Conservation (phyloP, 768 basidiomycete species). For the Mycena amicta region DNA sequence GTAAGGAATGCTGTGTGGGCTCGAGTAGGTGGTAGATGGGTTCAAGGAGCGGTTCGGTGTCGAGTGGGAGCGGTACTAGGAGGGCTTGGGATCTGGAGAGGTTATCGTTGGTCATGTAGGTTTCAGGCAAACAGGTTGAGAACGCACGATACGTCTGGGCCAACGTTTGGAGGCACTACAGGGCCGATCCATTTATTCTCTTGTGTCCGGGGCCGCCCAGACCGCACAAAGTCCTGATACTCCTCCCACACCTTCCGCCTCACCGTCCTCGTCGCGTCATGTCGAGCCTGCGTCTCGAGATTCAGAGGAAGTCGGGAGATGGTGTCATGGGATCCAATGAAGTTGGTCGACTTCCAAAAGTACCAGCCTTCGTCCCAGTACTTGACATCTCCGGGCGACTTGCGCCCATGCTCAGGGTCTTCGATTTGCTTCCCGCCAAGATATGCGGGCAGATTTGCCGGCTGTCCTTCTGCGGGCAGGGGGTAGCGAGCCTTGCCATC, state of each 20-base stretch:
- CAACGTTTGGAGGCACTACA: constrained; percentile 42
- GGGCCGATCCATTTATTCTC: constrained; percentile 42
- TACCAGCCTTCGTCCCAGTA: constrained; percentile 81
- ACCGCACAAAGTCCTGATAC: constrained; percentile 46
- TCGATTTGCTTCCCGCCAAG: constrained; percentile 44
- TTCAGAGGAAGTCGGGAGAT: constrained; percentile 60
- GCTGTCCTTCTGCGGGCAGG: constrained; percentile 68
- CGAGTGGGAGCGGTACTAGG: constrained; percentile 60
- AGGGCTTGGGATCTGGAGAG: constrained; percentile 49
- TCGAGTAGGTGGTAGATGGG: constrained; percentile 57
- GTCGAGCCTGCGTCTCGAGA: constrained; percentile 51
- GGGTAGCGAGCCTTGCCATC: constrained; percentile 59
- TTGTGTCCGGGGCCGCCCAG: constrained; percentile 26
- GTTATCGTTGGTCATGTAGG: no score
- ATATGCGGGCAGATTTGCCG: constrained; percentile 45
- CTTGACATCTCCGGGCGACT: constrained; percentile 40
- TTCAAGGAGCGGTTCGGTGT: constrained; percentile 53
- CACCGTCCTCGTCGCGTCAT: constrained; percentile 42
- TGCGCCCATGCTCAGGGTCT: constrained; percentile 30
- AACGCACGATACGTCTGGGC: constrained; percentile 43
- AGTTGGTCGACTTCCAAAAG: constrained; percentile 63
- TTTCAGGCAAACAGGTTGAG: not conserved
- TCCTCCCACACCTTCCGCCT: constrained; percentile 51
- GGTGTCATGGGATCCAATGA: constrained; percentile 56
- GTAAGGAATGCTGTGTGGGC: constrained; percentile 56